Conservation (phyloP, 495 filamentous ascomycete species). For the Tuber magnatum region DNA sequence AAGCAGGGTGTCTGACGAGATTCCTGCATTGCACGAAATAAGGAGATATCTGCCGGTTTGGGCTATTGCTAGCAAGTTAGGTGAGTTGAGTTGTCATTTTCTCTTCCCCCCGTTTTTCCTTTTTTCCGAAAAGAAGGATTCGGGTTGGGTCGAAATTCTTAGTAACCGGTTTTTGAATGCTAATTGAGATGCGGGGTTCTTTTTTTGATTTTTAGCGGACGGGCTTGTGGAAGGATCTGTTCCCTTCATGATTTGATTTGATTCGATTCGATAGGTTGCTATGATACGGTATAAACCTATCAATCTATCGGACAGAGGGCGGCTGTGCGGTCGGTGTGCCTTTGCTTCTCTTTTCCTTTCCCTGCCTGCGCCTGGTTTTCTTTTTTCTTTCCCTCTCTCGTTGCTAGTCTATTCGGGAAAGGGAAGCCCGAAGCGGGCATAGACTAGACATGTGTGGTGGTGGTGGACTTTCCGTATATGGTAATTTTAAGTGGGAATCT, state of each 20-base stretch:
- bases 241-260: conserved; percentile 30
- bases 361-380: background rate
- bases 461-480: conserved; percentile 1
- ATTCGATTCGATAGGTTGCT: conserved; percentile 5
- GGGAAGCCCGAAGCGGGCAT: background rate
- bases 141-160: background rate
- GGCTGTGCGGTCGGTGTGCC: background rate
- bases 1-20: conserved; percentile 55
- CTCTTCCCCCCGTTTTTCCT: background rate
- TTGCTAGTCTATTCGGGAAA: background rate
- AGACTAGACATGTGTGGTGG: conserved; percentile 1
- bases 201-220: conserved; percentile 23
- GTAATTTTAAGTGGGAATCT: background rate
- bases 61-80: conserved; percentile 65
- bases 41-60: conserved; percentile 67
- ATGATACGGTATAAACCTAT: background rate
- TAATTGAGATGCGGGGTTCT: conserved; percentile 10
- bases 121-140: background rate
- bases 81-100: conserved; percentile 56
- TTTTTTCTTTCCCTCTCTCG: background rate
- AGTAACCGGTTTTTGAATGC: conserved; percentile 20
- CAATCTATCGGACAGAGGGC: background rate
- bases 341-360: background rate
- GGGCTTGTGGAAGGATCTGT: conserved; percentile 31
- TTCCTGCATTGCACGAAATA: conserved; percentile 82